Conservation (phyloP, 73 alveolate genomes). For the Blepharisma stoltei region DNA sequence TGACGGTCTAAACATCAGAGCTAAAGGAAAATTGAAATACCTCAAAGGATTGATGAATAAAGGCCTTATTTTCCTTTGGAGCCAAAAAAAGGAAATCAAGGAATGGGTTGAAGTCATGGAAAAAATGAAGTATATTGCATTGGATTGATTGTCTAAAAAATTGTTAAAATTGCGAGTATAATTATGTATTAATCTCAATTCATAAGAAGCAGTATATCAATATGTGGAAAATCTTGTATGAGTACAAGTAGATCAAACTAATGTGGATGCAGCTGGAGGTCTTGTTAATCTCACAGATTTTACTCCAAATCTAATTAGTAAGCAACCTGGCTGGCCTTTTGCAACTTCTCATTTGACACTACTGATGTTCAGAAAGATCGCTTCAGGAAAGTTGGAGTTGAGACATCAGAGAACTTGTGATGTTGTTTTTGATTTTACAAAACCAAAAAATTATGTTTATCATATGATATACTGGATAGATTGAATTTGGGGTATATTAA, state of each 20-base stretch:
- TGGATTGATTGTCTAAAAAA: too few species aligned
- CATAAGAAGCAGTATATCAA: too few species aligned
- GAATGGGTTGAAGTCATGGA: constrained; percentile 31
- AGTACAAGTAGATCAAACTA: constrained; percentile 11
- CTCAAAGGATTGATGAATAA: neutral
- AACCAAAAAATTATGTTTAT: constrained; percentile 17
- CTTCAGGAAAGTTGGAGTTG: constrained; percentile 35
- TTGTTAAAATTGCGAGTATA: too few species aligned
- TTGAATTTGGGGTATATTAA: too few species aligned
- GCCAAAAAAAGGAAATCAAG: constrained; percentile 10
- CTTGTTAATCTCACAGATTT: constrained; percentile 1
- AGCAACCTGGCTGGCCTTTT: constrained; percentile 4
- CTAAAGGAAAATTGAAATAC: constrained; percentile 10
- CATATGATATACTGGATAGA: too few species aligned
- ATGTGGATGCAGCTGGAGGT: neutral
- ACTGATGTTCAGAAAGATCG: constrained; percentile 47
- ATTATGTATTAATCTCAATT: too few species aligned
- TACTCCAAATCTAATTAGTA: neutral
- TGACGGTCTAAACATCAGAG: neutral
- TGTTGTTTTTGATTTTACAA: constrained; percentile 52
- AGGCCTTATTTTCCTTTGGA: constrained; percentile 20
- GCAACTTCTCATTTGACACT: constrained; percentile 36
- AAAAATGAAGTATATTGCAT: constrained; percentile 15
- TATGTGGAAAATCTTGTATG: constrained; percentile 24
- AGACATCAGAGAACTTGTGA: constrained; percentile 71